A percentile compares a stretch with the other conserved stretches of the same genome.
phyloP scores from a whole-genome alignment of 768 basidiomycete species.

The Coprinellus micaceus region DNA sequence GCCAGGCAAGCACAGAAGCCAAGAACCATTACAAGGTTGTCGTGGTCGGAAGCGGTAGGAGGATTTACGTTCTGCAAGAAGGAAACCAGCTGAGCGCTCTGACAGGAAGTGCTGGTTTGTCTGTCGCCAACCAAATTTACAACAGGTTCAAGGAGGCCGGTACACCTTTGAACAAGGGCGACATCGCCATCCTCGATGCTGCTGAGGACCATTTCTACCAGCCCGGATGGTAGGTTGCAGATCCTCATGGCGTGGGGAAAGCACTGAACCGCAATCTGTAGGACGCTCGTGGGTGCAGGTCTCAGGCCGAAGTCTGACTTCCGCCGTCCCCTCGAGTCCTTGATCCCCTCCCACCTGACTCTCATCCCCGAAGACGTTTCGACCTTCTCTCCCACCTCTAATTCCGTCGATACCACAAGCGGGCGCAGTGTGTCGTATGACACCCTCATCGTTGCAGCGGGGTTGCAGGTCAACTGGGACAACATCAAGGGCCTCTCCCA shows the following conservation, averaged over 20 bases:
- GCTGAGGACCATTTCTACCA: conserved; percentile 85
- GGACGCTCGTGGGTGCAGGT: conserved; percentile 93
- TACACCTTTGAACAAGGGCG: conserved; percentile 62
- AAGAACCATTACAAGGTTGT: conserved; percentile 75
- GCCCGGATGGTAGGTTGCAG: conserved; percentile 79
- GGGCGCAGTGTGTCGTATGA: conserved; percentile 79
- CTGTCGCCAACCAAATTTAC: conserved; percentile 85
- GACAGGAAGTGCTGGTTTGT: conserved; percentile 76
- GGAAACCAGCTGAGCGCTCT: conserved; percentile 4
- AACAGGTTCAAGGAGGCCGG: conserved; percentile 71
- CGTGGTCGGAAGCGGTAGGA: conserved; percentile 84
- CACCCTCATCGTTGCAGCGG: conserved; percentile 82
- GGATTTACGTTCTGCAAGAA: conserved; percentile 19
- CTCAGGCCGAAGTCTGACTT: conserved; percentile 68
- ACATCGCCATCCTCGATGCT: conserved; percentile 84
- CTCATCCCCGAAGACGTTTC: conserved; percentile 70
- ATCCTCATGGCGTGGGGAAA: neutral
- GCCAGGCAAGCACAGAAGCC: conserved; percentile 35
- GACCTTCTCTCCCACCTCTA: conserved; percentile 70
- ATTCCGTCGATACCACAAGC: conserved; percentile 66
- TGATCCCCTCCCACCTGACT: conserved; percentile 73
- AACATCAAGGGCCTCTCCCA: conserved; percentile 66
- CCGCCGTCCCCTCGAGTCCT: conserved; percentile 56
- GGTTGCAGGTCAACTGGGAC: conserved; percentile 83
- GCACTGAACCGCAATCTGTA: conserved; percentile 22